Evolutionary conservation across 1,284 basidiomycete species (phyloP).

Genomic region (Meripilus lineatus): DNA sequence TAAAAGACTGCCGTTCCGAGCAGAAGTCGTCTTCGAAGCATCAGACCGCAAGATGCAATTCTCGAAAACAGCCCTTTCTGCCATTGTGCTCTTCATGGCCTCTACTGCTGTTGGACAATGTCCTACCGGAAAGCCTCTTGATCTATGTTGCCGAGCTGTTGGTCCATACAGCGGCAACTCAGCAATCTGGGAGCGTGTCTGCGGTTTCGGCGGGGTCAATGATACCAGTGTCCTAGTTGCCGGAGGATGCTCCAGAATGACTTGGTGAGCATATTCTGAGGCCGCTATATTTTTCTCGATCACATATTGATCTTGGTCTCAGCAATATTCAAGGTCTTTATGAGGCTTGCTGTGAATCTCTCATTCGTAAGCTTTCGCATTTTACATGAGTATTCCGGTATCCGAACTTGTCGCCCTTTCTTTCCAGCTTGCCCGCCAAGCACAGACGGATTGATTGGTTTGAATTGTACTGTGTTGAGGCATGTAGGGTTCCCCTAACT

Average conservation of each 20-base stretch:
- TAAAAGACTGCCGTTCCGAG: neutral
- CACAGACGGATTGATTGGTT: neutral
- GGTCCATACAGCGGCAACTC: conserved; percentile 11
- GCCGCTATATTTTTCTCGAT: neutral
- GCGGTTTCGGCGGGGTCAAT: conserved; percentile 9
- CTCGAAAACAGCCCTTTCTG: neutral
- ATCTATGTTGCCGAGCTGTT: conserved; percentile 12
- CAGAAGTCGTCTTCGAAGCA: neutral
- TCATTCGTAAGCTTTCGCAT: neutral
- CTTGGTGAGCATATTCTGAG: neutral
- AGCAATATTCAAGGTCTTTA: neutral
- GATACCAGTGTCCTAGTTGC: conserved; percentile 10
- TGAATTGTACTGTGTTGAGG: neutral
- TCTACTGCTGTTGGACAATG: conserved; percentile 3
- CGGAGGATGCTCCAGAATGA: conserved; percentile 4
- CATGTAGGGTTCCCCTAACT: no score
- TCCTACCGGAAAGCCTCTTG: conserved; percentile 3
- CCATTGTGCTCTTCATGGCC: conserved; percentile 1
- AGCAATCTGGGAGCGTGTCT: conserved; percentile 12
- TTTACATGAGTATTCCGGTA: neutral
- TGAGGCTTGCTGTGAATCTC: neutral
- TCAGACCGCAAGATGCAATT: neutral
- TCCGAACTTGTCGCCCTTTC: no score
- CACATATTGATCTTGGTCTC: neutral
- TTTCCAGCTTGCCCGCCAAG: neutral